A percentile compares a stretch with the other conserved stretches of the same genome.
These are phyloP conservation scores for Lachancea waltii DNA, from an alignment of 805 yeast species.

Conservation along the genomic window DNA sequence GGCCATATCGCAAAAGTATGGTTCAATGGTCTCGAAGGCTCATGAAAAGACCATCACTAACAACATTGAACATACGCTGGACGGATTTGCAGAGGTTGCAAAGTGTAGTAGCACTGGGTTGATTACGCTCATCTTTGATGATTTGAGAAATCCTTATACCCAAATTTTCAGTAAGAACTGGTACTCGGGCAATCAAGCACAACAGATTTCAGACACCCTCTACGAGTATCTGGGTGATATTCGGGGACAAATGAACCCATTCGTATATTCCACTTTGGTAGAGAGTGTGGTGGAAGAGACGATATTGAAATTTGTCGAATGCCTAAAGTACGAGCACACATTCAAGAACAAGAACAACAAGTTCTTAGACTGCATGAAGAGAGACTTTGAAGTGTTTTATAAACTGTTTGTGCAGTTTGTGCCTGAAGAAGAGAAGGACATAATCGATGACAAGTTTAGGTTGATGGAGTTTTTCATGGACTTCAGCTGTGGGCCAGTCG, in stretches of 20 bases:
- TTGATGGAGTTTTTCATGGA: slow-evolving; percentile 60
- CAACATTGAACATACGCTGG: slow-evolving; percentile 57
- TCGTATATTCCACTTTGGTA: slow-evolving; percentile 46
- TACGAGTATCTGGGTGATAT: slow-evolving; percentile 68
- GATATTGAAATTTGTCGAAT: slow-evolving; percentile 43
- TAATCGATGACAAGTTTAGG: slow-evolving; percentile 44
- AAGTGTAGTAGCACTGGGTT: slow-evolving; percentile 53
- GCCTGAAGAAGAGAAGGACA: slow-evolving; percentile 32
- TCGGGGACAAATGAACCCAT: slow-evolving; percentile 44
- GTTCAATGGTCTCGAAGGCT: slow-evolving; percentile 57
- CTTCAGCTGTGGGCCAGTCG: slow-evolving; percentile 41
- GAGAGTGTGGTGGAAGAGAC: slow-evolving; percentile 50
- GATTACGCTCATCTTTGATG: slow-evolving; percentile 61
- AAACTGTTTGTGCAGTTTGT: slow-evolving; percentile 44
- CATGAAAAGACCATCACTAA: slow-evolving; percentile 55
- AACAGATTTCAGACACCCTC: slow-evolving; percentile 64
- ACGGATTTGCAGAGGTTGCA: slow-evolving; percentile 72
- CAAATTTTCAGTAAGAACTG: slow-evolving; percentile 62
- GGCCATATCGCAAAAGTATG: slow-evolving; percentile 58
- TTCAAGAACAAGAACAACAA: slow-evolving; percentile 39
- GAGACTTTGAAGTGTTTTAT: slow-evolving; percentile 54
- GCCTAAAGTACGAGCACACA: slow-evolving; percentile 38
- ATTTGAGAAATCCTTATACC: slow-evolving; percentile 55
- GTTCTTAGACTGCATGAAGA: slow-evolving; percentile 45
- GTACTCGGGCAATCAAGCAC: slow-evolving; percentile 55